phyloP scores from a whole-genome alignment of 805 yeast species.

The Ogataea parapolymorpha region DNA sequence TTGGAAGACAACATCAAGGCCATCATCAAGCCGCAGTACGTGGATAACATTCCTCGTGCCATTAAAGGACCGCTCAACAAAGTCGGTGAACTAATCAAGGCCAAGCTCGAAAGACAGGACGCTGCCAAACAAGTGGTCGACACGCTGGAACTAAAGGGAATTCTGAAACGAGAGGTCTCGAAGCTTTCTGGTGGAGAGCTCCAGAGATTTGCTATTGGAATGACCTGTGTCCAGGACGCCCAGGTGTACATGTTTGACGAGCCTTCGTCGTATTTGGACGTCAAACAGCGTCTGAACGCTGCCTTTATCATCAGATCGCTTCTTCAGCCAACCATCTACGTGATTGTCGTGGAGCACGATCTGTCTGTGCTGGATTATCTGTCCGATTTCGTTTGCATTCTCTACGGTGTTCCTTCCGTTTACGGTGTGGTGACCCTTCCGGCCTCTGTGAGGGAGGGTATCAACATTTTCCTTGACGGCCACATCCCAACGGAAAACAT shows the following conservation, averaged over 20 bases:
- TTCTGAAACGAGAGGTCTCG: conserved; percentile 81
- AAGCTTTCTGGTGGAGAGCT: conserved; percentile 97
- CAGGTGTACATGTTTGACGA: conserved; percentile 99
- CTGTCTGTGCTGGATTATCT: conserved; percentile 94
- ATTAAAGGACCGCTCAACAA: conserved; percentile 84
- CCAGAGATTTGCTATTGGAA: conserved; percentile 96
- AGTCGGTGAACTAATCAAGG: conserved; percentile 79
- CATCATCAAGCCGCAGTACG: conserved; percentile 98
- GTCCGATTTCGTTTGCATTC: conserved; percentile 93
- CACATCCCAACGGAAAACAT: conserved; percentile 95
- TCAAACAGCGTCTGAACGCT: conserved; percentile 97
- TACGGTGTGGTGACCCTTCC: conserved; percentile 99
- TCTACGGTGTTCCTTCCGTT: conserved; percentile 97
- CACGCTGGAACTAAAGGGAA: conserved; percentile 69
- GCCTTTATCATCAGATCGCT: conserved; percentile 91
- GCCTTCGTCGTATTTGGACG: conserved; percentile 97
- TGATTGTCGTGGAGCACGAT: conserved; percentile 98
- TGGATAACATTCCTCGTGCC: conserved; percentile 95
- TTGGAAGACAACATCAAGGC: conserved; percentile 93
- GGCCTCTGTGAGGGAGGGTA: conserved; percentile 97
- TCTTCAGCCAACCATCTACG: conserved; percentile 71
- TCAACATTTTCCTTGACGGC: conserved; percentile 97
- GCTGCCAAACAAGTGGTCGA: conserved; percentile 62
- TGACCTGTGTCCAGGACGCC: conserved; percentile 94
- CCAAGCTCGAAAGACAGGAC: conserved; percentile 70